A percentile compares a stretch with the other conserved stretches of the same genome.
Evolutionary conservation across 495 filamentous ascomycete genomes (phyloP).

Genomic region (Xylaria nigripes): DNA sequence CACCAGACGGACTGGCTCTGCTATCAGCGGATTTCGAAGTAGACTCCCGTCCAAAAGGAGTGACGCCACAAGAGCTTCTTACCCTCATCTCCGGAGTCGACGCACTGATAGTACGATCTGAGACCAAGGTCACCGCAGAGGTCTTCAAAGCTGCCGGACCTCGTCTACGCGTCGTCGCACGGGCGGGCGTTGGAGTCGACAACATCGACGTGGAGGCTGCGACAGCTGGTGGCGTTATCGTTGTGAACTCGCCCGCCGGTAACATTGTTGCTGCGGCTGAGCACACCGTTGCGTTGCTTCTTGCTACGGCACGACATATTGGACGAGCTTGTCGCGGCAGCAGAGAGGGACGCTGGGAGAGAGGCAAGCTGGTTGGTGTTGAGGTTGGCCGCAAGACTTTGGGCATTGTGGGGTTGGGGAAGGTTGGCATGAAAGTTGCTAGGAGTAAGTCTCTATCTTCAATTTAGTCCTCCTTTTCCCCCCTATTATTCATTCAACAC

Average conservation of each 20-base stretch:
- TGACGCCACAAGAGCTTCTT: slow-evolving; percentile 49
- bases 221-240: slow-evolving; percentile 57
- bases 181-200: slow-evolving; percentile 68
- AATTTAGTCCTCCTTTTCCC: too few species aligned
- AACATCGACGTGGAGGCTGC: slow-evolving; percentile 64
- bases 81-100: slow-evolving; percentile 54
- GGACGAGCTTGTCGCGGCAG: slow-evolving; percentile 49
- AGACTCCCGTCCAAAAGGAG: slow-evolving; percentile 44
- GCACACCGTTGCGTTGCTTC: slow-evolving; percentile 58
- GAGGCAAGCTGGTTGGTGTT: slow-evolving; percentile 58
- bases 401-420: slow-evolving; percentile 60
- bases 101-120: slow-evolving; percentile 61
- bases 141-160: slow-evolving; percentile 47
- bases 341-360: slow-evolving; percentile 58
- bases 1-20: slow-evolving; percentile 58
- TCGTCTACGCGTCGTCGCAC: slow-evolving; percentile 60
- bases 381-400: slow-evolving; percentile 64
- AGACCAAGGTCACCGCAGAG: slow-evolving; percentile 58
- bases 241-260: slow-evolving; percentile 61
- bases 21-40: slow-evolving; percentile 50
- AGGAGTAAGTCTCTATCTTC: slow-evolving; percentile 24
- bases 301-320: slow-evolving; percentile 58
- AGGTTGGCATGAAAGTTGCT: slow-evolving; percentile 65
- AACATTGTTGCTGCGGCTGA: slow-evolving; percentile 67
- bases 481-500: neutral